Evolutionary conservation across 371 early-diverging fungal genomes (phyloP).

Genomic region (Syncephalastrum racemosum): DNA sequence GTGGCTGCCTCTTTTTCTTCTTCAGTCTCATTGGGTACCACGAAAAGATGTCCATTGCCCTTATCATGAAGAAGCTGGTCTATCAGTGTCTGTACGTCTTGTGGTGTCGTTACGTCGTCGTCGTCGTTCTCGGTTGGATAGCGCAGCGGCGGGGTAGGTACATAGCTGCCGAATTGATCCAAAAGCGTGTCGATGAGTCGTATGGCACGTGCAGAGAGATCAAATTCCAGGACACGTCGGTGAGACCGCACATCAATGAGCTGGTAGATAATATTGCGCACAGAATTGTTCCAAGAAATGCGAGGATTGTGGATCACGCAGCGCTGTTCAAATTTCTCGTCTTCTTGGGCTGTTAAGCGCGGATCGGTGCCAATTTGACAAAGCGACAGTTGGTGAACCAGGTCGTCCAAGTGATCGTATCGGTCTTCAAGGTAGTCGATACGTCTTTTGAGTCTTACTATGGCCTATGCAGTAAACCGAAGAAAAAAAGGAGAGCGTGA

Average conservation of each 20-base stretch:
- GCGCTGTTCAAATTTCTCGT: constrained; percentile 2
- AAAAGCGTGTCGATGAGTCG: constrained; percentile 1
- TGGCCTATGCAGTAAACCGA: constrained; percentile 24
- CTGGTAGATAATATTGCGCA: constrained; percentile 8
- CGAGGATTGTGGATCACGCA: constrained; percentile 6
- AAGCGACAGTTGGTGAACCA: constrained; percentile 30
- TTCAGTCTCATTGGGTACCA: constrained; percentile 53
- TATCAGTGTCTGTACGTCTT: not conserved
- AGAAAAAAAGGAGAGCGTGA: constrained; percentile 33
- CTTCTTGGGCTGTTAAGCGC: too few relatives aligned
- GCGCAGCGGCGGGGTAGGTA: too few relatives aligned
- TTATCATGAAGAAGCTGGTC: too few relatives aligned
- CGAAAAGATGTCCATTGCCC: constrained; percentile 18
- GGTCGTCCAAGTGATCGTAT: constrained; percentile 37
- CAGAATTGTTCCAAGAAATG: constrained; percentile 2
- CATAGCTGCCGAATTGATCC: constrained; percentile 4
- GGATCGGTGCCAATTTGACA: too few relatives aligned
- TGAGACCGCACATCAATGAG: constrained; percentile 2
- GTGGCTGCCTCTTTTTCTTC: constrained; percentile 13
- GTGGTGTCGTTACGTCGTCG: constrained; percentile 1
- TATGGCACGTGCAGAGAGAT: constrained; percentile 5
- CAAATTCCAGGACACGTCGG: not conserved
- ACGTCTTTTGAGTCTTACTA: constrained; percentile 15
- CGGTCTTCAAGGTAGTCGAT: constrained; percentile 28
- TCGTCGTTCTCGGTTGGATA: not conserved